Evolutionary conservation across 805 yeast species (phyloP).

Genomic region (Hanseniaspora pseudoguilliermondii): DNA sequence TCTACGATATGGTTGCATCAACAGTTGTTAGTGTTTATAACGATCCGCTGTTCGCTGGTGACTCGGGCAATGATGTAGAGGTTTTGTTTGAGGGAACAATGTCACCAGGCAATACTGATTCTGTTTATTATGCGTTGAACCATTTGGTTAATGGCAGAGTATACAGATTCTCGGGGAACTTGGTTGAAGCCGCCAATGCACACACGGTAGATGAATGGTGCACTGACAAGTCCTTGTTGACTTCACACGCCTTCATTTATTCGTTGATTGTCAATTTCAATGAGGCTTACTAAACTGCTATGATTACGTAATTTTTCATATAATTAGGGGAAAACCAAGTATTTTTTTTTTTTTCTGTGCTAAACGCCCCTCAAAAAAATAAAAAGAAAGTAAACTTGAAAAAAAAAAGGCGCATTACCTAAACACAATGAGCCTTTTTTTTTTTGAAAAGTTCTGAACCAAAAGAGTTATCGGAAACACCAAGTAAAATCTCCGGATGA

Average conservation of each 20-base stretch:
- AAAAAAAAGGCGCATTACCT: too few species aligned
- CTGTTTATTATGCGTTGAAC: constrained; percentile 13
- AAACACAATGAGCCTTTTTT: background rate
- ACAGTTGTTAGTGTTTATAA: constrained; percentile 41
- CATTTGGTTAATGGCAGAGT: constrained; percentile 14
- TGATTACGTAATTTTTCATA: background rate
- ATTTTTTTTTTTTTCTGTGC: too few species aligned
- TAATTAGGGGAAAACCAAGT: background rate
- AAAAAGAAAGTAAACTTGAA: too few species aligned
- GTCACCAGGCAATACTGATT: constrained; percentile 17
- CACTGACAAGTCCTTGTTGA: constrained; percentile 13
- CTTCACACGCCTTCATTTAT: constrained; percentile 16
- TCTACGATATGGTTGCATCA: constrained; percentile 48
- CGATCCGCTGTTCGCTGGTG: constrained; percentile 29
- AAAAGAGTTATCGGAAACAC: too few species aligned
- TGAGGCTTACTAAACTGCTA: background rate
- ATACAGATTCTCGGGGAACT: constrained; percentile 15
- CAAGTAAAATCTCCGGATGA: background rate
- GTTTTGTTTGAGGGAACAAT: constrained; percentile 14
- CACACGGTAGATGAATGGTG: constrained; percentile 17
- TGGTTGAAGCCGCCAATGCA: constrained; percentile 10
- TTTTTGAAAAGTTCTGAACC: background rate
- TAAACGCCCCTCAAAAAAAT: too few species aligned
- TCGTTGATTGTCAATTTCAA: constrained; percentile 15
- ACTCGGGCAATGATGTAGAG: background rate